Percentiles rank a stretch among this genome's conserved stretches.
Evolutionary conservation across 2,329 filamentous ascomycete species (phyloP).

Genomic region (Westerdykella sp.): DNA sequence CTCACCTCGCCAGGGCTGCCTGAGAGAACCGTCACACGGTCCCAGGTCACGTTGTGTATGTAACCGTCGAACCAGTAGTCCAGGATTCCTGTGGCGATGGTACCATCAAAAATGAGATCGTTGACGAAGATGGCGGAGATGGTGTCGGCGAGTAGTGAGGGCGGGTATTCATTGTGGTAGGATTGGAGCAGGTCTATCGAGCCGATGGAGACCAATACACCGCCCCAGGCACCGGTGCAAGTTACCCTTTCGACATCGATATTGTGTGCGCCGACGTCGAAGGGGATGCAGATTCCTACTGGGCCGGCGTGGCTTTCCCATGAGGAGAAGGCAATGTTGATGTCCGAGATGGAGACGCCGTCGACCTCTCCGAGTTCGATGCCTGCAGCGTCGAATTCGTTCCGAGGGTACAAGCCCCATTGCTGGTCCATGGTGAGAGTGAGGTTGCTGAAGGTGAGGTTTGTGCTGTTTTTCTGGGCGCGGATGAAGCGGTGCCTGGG

Average conservation of each 20-base stretch:
- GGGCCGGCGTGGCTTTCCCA: not conserved
- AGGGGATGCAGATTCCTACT: slow-evolving; percentile 35
- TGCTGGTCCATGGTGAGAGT: slow-evolving; percentile 38
- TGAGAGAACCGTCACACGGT: slow-evolving; percentile 4
- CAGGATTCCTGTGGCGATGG: slow-evolving; percentile 3
- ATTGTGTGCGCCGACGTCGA: slow-evolving; percentile 40
- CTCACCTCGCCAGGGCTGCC: not conserved
- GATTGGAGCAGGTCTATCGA: slow-evolving; percentile 31
- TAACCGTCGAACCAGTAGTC: not conserved
- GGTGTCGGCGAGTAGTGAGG: slow-evolving; percentile 7
- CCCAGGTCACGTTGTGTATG: slow-evolving; percentile 5
- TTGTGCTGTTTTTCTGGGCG: slow-evolving; percentile 32
- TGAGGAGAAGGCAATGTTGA: slow-evolving; percentile 31
- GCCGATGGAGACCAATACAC: slow-evolving; percentile 41
- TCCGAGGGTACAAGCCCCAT: slow-evolving; percentile 35
- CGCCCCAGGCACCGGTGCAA: slow-evolving; percentile 46
- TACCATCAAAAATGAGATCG: slow-evolving; percentile 3
- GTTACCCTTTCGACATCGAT: slow-evolving; percentile 39
- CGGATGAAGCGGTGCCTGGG: slow-evolving; percentile 37
- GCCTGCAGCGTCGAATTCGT: slow-evolving; percentile 35
- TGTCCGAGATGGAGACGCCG: slow-evolving; percentile 36
- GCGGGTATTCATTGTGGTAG: slow-evolving; percentile 37
- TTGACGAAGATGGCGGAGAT: slow-evolving; percentile 23
- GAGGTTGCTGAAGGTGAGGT: slow-evolving; percentile 35
- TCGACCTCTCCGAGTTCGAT: slow-evolving; percentile 40